Base-by-base conservation (phyloP, 306 rosid species). In the Prunus mume region DNA sequence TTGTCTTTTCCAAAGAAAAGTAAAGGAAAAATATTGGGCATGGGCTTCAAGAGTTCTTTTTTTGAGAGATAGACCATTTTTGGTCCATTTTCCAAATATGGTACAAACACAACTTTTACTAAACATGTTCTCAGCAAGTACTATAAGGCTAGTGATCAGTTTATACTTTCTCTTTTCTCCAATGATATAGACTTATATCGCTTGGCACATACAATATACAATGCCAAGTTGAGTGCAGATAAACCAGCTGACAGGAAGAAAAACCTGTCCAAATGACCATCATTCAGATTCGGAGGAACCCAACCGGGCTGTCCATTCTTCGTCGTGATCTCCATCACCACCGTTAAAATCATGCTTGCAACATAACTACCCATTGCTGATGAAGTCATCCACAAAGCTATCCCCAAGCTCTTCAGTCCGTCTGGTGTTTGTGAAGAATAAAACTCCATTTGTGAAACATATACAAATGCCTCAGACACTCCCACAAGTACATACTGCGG, bases 181-280 rank as follows among this genome's bases (percentile, higher is more conserved):
- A 76, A 67, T 49, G 76, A 27, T 17, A 75, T 81, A 1, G 25
- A 77, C 74, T 84, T 82, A 61, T 86, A 90, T 54, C 78, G 71
- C 65, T 57, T 84, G 15, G 92, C 96, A 76, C 87, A 81, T 0
- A 69, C 13, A 56, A 86, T 28, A 69, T 71, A 90, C 0, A 90
- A 38, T 6, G 34, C 65, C 79, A 86, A 88, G 71, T 88, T 73
- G 60, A 81, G 52, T 22, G 84, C 82, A 9, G 89, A 76, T 56
- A 88, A 64, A 73, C 50, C 30, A 17, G 90, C 88, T 5, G 83
- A 82, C 47, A 88, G 72, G 50, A 90, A 88, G 90, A 84, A 88
- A 78, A 90, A 86, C 66, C 75, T 55, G 65, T 90, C 96, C 65
- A 90, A 74, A 79, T 86, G 96, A 71, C 96, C 93, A 2, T 84